Conservation (phyloP, 164 flowering plant genomes). For the Stephania cephalantha region DNA sequence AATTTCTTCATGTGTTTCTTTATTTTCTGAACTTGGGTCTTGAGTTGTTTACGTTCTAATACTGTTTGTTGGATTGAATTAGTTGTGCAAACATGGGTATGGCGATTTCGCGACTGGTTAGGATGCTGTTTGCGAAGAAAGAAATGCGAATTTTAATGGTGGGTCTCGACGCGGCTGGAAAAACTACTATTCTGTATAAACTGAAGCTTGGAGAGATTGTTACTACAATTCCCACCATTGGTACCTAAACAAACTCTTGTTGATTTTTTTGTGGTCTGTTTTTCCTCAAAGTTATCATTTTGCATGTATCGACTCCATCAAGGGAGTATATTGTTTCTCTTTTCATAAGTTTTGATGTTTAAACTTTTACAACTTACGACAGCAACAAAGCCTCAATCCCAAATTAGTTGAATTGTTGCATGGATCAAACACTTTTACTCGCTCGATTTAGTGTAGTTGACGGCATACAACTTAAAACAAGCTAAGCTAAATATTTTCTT, state of each 20-base stretch:
- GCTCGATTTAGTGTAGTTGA: too few relatives aligned
- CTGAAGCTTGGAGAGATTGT: conserved; percentile 50
- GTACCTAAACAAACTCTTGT: conserved; percentile 15
- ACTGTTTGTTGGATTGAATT: conserved; percentile 5
- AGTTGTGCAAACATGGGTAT: conserved; percentile 22
- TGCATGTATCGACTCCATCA: neutral
- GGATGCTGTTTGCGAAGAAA: conserved; percentile 26
- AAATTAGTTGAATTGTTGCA: too few relatives aligned
- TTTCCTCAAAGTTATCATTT: neutral
- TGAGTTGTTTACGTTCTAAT: neutral
- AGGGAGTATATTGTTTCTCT: too few relatives aligned
- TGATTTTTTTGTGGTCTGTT: neutral
- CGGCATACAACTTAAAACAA: too few relatives aligned
- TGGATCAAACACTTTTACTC: too few relatives aligned
- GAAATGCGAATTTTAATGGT: conserved; percentile 43
- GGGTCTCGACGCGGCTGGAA: conserved; percentile 53
- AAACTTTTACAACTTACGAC: too few relatives aligned
- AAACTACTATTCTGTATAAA: conserved; percentile 51
- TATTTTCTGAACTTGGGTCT: neutral
- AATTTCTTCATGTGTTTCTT: neutral
- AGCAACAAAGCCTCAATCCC: too few relatives aligned
- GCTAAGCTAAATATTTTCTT: too few relatives aligned
- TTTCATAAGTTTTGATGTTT: too few relatives aligned
- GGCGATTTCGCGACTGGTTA: conserved; percentile 24
- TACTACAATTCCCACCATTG: conserved; percentile 43